Evolutionary conservation across 208 protist genomes (phyloP), one percentile per base, ranked within the genome.

Genomic region (Trypanosoma congolense): DNA sequence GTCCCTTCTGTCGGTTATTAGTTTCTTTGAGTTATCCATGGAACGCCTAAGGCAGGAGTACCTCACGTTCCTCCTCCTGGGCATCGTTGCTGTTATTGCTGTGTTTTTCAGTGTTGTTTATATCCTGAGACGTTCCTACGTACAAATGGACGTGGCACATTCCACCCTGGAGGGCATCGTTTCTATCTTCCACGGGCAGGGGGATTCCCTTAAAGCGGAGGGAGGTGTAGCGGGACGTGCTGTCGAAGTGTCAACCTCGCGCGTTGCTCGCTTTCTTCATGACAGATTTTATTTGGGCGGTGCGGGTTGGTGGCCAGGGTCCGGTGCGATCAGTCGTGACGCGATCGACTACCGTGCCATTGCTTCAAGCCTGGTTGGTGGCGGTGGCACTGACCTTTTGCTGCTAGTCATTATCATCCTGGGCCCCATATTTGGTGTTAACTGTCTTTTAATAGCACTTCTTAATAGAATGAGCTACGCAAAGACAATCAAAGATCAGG

Each of bases 21-120:
- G 56, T 4, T 81, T 73, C 65, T 53, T 91, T 40, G 65, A 77
- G 21, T 33, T 40, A 28, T 77, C 75, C 35, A 73, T 77, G 19
- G 24, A 29, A 16, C 74, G 60, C 33, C 59, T 86, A 43, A 65
- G 58, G 24, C 48, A 45, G 25, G 75, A 87, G 55, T 73, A 72
- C 48, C 69, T 24, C 26, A 36, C 61, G 6, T 73, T 68, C 28
- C 64, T 79, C 22, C 59, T 69, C 48, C 61, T 83, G 41, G 66
- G 69, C 3, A 42, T 36, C n/a, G 30, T 73, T 6, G 77, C 65
- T 0, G 0, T 77, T 5, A 16, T 55, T 9, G 18, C 80, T 28
- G 24, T 86, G 5, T 21, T 50, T 2, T 47, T 62, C 14, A 67
- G 83, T 65, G 9, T 83, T 19, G 70, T 60, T 40, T 40, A 65